These are phyloP conservation scores for Colletotrichum ledebouriae DNA, from an alignment of 2,329 filamentous ascomycete species.

Conservation along the genomic window DNA sequence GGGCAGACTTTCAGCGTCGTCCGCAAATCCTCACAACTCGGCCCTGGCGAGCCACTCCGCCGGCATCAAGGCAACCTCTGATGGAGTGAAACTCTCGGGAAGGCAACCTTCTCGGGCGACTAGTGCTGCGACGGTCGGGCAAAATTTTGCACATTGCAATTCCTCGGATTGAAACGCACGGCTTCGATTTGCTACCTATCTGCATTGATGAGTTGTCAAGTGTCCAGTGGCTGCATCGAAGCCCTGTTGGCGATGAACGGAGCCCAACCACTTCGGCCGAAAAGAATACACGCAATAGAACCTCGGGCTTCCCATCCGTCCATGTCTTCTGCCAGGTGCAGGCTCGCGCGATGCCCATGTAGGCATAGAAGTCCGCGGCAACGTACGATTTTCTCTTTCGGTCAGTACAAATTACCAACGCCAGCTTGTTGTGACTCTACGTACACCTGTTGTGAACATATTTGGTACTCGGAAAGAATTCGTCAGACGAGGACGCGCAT, in stretches of 20 bases:
- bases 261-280: neutral
- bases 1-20: neutral
- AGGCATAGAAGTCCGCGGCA: too few species aligned
- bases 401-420: too few species aligned
- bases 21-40: neutral
- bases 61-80: constrained; percentile 4
- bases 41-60: constrained; percentile 1
- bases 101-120: constrained; percentile 4
- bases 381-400: too few species aligned
- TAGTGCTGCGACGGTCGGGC: neutral
- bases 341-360: too few species aligned
- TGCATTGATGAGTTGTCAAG: constrained; percentile 6
- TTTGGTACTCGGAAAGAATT: too few species aligned
- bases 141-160: neutral
- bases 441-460: too few species aligned
- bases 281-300: neutral
- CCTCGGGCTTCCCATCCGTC: too few species aligned
- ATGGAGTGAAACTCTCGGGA: neutral
- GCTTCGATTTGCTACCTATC: neutral
- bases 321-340: too few species aligned
- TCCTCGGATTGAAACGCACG: neutral
- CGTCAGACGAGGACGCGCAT: too few species aligned
- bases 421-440: too few species aligned
- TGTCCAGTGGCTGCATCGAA: neutral
- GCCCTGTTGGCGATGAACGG: neutral